Conservation (phyloP, 495 filamentous ascomycete species). For the Ramalina intermedia region DNA sequence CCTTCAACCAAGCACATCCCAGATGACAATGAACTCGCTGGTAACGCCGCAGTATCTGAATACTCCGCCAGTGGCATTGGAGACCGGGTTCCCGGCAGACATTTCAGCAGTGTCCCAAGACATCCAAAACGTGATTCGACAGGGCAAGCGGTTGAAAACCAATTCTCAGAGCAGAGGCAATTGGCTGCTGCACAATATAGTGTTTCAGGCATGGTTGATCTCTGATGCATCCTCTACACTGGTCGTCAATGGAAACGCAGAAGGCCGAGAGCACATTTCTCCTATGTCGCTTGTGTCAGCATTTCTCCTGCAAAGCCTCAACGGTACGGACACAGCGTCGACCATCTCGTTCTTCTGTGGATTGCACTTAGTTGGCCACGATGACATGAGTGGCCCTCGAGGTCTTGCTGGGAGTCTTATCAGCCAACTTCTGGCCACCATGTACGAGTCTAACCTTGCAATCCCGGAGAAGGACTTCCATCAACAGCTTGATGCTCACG, state of each 20-base stretch:
- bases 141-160: background rate
- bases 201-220: background rate
- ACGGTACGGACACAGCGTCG: background rate
- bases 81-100: background rate
- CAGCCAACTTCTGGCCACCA: background rate
- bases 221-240: background rate
- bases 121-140: background rate
- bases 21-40: no score
- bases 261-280: background rate
- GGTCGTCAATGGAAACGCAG: background rate
- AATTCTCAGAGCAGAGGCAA: background rate
- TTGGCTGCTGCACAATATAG: background rate
- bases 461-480: background rate
- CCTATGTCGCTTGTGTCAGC: background rate
- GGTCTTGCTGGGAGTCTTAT: background rate
- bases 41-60: no score
- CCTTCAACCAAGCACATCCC: no score
- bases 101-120: background rate
- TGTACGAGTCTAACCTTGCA: background rate
- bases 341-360: background rate
- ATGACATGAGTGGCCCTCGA: background rate
- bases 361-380: background rate
- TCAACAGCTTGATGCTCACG: no score
- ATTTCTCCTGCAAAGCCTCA: background rate
- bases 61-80: no score